Evolutionary conservation across 176 grass and related monocot genomes (phyloP).

Genomic region (Pharus latifolius): DNA sequence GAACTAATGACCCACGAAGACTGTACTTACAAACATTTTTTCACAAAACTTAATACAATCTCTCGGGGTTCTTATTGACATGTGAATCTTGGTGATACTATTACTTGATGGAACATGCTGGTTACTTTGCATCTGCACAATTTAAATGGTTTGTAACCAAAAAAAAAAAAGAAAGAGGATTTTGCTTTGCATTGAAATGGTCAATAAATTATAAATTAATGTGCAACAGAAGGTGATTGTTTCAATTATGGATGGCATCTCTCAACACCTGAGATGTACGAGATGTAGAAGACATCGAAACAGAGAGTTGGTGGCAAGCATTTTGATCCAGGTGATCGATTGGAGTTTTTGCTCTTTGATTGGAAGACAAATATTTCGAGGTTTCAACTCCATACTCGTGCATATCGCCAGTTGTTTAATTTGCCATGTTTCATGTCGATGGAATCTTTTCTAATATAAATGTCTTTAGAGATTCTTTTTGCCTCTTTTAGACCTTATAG

Average conservation of each 20-base stretch:
- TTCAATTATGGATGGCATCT: background rate
- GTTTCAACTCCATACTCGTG: background rate
- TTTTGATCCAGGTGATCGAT: background rate
- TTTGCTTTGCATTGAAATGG: too few species aligned
- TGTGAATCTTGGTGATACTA: too few species aligned
- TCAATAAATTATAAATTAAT: too few species aligned
- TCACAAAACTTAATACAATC: too few species aligned
- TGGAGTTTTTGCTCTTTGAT: background rate
- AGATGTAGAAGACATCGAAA: background rate
- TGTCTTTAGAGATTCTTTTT: background rate
- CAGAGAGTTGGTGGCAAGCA: background rate
- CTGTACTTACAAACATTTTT: too few species aligned
- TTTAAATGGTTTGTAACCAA: too few species aligned
- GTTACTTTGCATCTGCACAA: background rate
- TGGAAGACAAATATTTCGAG: background rate
- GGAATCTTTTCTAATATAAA: background rate
- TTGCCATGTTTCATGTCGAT: background rate
- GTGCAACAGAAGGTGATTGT: background rate
- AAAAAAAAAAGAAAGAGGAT: too few species aligned
- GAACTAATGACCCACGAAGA: too few species aligned
- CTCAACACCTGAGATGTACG: conserved; percentile 7
- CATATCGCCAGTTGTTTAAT: background rate
- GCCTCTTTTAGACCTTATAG: background rate
- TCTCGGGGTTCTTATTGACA: too few species aligned
- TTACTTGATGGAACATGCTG: too few species aligned